Percentiles rank a stretch among this genome's conserved stretches.
Evolutionary conservation across 176 grass and related monocot genomes (phyloP).

Genomic region (Elaeis guineensis): DNA sequence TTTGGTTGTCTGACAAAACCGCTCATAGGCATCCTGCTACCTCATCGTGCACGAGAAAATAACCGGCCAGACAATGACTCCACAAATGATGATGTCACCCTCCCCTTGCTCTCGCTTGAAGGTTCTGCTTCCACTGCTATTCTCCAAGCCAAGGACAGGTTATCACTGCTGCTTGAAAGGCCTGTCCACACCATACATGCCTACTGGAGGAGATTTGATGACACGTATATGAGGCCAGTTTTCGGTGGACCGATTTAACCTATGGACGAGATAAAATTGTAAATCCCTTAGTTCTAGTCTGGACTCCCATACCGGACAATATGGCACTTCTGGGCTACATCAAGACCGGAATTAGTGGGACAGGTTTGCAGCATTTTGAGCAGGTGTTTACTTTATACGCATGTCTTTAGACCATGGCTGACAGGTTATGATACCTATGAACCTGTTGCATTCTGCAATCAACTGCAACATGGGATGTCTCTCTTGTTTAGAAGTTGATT

Average conservation of each 20-base stretch:
- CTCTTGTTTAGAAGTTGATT: no score
- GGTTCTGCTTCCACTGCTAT: slow-evolving; percentile 32
- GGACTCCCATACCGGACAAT: no score
- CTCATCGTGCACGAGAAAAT: slow-evolving; percentile 23
- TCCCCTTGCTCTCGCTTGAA: slow-evolving; percentile 39
- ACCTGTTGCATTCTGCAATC: no score
- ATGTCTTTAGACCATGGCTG: no score
- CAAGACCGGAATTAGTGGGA: no score
- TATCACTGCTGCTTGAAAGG: slow-evolving; percentile 60
- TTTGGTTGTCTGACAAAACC: slow-evolving; percentile 81
- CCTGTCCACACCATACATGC: slow-evolving; percentile 72
- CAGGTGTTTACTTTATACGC: no score
- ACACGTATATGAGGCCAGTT: slow-evolving; percentile 78
- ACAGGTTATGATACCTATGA: no score
- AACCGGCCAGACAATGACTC: slow-evolving; percentile 13
- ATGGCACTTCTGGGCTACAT: no score
- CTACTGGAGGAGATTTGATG: slow-evolving; percentile 91
- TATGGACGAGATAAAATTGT: no score
- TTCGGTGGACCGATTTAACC: slow-evolving; percentile 57
- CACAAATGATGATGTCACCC: slow-evolving; percentile 38
- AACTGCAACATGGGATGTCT: no score
- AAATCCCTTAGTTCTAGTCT: no score
- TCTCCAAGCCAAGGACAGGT: slow-evolving; percentile 55
- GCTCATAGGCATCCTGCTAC: slow-evolving; percentile 45
- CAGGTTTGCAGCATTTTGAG: no score